phyloP scores from a whole-genome alignment of 805 yeast species.

The Suhomyces pyralidae region DNA sequence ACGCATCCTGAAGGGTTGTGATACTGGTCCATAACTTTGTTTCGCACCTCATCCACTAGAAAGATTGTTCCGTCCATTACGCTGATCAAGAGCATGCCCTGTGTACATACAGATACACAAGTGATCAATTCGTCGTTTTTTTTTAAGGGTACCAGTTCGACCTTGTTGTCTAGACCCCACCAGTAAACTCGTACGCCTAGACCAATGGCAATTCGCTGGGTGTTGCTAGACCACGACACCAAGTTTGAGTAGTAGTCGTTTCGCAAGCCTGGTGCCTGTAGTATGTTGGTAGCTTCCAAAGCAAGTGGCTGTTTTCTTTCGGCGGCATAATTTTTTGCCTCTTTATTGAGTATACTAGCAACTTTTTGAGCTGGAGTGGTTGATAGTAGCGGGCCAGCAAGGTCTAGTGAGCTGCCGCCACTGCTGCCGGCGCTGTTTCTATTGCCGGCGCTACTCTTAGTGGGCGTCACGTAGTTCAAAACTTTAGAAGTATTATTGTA shows the following conservation, averaged over 20 bases:
- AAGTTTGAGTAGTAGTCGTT: conserved; percentile 78
- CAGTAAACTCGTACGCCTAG: conserved; percentile 54
- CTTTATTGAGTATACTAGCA: conserved; percentile 8
- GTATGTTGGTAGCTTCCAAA: conserved; percentile 9
- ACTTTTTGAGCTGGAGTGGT: conserved; percentile 9
- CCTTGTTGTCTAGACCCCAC: conserved; percentile 52
- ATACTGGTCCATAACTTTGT: conserved; percentile 10
- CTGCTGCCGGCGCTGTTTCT: conserved; percentile 1
- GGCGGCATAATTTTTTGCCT: not conserved
- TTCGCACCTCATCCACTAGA: conserved; percentile 40
- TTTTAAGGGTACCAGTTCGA: conserved; percentile 46
- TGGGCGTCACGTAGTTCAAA: conserved; percentile 25
- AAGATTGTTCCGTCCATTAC: conserved; percentile 55
- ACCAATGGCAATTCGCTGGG: conserved; percentile 62
- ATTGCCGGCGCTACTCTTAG: conserved; percentile 9
- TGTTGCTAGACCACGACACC: conserved; percentile 62
- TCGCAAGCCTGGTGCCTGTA: conserved; percentile 63
- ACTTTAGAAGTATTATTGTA: conserved; percentile 42
- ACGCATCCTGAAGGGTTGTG: conserved; percentile 38
- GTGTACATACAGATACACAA: conserved; percentile 54
- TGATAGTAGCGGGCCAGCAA: conserved; percentile 16
- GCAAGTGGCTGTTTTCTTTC: conserved; percentile 2
- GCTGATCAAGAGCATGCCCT: conserved; percentile 51
- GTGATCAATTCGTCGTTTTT: conserved; percentile 48
- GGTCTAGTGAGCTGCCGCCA: conserved; percentile 9